These are phyloP conservation scores for Heterobasidion occidentale DNA, from an alignment of 1,284 basidiomycete genomes.

Conservation along the genomic window DNA sequence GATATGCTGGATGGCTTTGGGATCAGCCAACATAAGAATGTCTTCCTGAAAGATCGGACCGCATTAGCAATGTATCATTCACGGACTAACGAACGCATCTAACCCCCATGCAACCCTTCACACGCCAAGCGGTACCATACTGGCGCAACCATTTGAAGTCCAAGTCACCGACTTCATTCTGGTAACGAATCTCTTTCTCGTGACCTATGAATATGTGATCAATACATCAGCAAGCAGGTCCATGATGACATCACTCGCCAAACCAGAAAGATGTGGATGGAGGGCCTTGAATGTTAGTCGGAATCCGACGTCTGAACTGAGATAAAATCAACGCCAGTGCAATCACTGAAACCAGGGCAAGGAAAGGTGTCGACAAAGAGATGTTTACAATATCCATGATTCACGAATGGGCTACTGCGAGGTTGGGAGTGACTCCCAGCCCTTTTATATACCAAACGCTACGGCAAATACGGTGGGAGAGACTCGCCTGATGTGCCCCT, in stretches of 20 bases:
- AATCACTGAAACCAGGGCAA: neutral
- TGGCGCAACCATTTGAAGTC: constrained; percentile 13
- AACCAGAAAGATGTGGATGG: neutral
- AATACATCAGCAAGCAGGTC: neutral
- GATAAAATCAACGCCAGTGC: neutral
- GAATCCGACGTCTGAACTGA: neutral
- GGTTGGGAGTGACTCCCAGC: no score
- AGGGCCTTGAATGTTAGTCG: neutral
- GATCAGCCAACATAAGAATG: constrained; percentile 12
- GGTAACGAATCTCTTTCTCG: constrained; percentile 10
- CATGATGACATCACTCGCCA: neutral
- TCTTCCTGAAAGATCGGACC: constrained; percentile 4
- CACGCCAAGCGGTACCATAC: constrained; percentile 14
- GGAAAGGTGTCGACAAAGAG: neutral
- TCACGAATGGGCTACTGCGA: no score
- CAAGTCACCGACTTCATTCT: constrained; percentile 13
- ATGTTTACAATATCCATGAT: no score
- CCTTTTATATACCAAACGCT: no score
- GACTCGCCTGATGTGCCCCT: no score
- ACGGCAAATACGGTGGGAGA: no score
- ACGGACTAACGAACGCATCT: neutral
- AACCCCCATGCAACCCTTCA: constrained; percentile 13
- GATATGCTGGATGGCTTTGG: constrained; percentile 20
- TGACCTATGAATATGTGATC: constrained; percentile 8
- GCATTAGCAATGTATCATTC: neutral